phyloP scores from a whole-genome alignment of 768 basidiomycete genomes.

The Mycena metata region DNA sequence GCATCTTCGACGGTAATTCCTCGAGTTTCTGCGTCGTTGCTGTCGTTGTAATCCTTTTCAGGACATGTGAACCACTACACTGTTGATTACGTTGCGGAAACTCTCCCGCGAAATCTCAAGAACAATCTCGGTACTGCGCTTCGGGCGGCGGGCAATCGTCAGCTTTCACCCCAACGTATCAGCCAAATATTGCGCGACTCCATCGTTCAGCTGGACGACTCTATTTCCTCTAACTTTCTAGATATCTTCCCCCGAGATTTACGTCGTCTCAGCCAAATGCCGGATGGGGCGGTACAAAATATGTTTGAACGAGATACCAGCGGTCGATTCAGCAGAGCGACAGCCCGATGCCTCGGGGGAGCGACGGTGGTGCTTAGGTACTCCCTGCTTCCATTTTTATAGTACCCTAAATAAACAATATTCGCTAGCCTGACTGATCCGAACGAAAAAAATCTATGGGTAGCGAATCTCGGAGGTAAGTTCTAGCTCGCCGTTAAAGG shows the following conservation, averaged over 20 bases:
- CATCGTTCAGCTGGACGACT: slow-evolving; percentile 57
- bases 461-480: slow-evolving; percentile 66
- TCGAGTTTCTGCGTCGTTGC: slow-evolving; percentile 40
- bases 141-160: slow-evolving; percentile 41
- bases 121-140: slow-evolving; percentile 46
- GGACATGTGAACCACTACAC: slow-evolving; percentile 65
- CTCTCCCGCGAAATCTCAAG: slow-evolving; percentile 57
- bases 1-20: slow-evolving; percentile 52
- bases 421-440: slow-evolving; percentile 64
- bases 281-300: slow-evolving; percentile 27
- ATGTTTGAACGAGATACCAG: slow-evolving; percentile 27
- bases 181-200: slow-evolving; percentile 55
- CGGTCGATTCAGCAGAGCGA: slow-evolving; percentile 24
- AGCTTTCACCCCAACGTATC: slow-evolving; percentile 50
- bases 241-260: slow-evolving; percentile 56
- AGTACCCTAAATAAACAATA: background rate
- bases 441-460: slow-evolving; percentile 63
- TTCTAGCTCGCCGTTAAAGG: no score
- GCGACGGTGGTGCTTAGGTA: slow-evolving; percentile 62
- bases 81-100: slow-evolving; percentile 58
- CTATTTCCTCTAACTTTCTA: slow-evolving; percentile 59
- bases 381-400: background rate
- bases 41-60: slow-evolving; percentile 36
- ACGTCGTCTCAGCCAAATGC: slow-evolving; percentile 25
- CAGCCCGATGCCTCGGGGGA: slow-evolving; percentile 62